These are phyloP conservation scores for Porcisia hertigi DNA, from an alignment of 208 protist genomes.

Conservation along the genomic window DNA sequence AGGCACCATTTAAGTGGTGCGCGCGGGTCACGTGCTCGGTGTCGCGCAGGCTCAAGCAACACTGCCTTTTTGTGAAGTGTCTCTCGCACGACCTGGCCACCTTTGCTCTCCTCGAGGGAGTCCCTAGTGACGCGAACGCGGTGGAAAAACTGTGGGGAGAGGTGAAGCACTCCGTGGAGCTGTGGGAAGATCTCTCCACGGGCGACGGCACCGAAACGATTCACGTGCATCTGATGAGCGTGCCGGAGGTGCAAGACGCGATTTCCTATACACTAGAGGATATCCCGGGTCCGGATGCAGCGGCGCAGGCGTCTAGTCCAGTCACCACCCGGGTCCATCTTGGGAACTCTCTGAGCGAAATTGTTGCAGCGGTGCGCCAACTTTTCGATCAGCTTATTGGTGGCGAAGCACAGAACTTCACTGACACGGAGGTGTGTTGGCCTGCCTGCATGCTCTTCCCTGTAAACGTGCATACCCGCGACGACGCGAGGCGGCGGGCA, in stretches of 20 bases:
- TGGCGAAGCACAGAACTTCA: background rate
- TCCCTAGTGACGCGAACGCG: background rate
- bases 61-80: constrained; percentile 19
- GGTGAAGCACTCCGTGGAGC: background rate
- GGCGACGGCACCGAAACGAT: constrained; percentile 2
- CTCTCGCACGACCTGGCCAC: background rate
- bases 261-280: constrained; percentile 19
- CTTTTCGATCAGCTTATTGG: constrained; percentile 33
- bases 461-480: constrained; percentile 61
- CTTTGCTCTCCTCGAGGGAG: constrained; percentile 3
- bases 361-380: constrained; percentile 34
- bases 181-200: constrained; percentile 5
- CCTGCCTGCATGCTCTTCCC: constrained; percentile 46
- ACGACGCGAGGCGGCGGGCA: constrained; percentile 29
- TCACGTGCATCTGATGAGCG: constrained; percentile 25
- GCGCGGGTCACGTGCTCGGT: constrained; percentile 20
- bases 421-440: constrained; percentile 54
- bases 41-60: constrained; percentile 1
- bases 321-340: constrained; percentile 43
- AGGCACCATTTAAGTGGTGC: constrained; percentile 11
- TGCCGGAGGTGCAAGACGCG: constrained; percentile 4
- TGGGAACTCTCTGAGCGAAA: constrained; percentile 34
- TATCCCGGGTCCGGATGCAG: background rate
- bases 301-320: background rate
- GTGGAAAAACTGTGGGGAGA: background rate